Percentiles rank a stretch among this genome's conserved stretches.
Evolutionary conservation across 2,329 filamentous ascomycete species (phyloP).

Genomic region (Cercospora janseana): DNA sequence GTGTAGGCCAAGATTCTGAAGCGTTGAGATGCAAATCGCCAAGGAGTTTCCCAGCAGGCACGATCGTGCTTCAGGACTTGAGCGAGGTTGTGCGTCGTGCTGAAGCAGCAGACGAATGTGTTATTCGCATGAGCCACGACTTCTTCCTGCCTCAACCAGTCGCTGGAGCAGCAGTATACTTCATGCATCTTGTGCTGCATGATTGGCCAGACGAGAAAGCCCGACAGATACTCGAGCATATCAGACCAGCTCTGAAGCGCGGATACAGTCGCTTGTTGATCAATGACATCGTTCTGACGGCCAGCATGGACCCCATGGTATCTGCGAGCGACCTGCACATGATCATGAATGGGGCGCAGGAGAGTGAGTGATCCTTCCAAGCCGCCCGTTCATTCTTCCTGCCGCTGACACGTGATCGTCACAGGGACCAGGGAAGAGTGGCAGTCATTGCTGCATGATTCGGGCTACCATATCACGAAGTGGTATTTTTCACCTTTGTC

Average conservation of each 20-base stretch:
- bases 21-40: slow-evolving; percentile 10
- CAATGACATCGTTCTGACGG: slow-evolving; percentile 24
- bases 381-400: no score
- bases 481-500: slow-evolving; percentile 14
- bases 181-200: slow-evolving; percentile 18
- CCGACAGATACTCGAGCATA: slow-evolving; percentile 22
- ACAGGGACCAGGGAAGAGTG: slow-evolving; percentile 12
- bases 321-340: slow-evolving; percentile 14
- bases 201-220: slow-evolving; percentile 28
- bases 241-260: slow-evolving; percentile 19
- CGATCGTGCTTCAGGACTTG: slow-evolving; percentile 12
- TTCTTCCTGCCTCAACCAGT: slow-evolving; percentile 14
- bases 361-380: neutral
- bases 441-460: slow-evolving; percentile 8
- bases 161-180: slow-evolving; percentile 9
- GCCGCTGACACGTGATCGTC: neutral
- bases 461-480: slow-evolving; percentile 2
- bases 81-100: slow-evolving; percentile 9
- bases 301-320: slow-evolving; percentile 9
- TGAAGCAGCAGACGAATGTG: slow-evolving; percentile 5
- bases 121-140: slow-evolving; percentile 5
- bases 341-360: slow-evolving; percentile 13
- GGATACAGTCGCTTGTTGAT: slow-evolving; percentile 28
- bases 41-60: slow-evolving; percentile 1
- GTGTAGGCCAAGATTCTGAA: slow-evolving; percentile 10